Conservation (phyloP, 1,284 basidiomycete species). For the Schizophyllum amplum region DNA sequence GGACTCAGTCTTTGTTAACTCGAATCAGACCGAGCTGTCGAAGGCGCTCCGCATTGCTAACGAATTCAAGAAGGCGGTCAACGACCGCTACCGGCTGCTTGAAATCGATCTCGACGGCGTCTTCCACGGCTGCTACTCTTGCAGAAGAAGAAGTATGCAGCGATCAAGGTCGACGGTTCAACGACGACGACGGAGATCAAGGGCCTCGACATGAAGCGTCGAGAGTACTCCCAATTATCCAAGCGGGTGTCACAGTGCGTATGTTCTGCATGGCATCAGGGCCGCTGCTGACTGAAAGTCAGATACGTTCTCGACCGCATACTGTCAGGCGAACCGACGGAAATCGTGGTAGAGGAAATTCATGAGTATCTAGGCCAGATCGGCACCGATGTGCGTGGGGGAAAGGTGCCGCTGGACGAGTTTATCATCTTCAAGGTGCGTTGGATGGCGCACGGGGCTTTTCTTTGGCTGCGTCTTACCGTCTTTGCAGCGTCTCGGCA, state of each 20-base stretch:
- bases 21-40: constrained; percentile 81
- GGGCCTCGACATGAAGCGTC: constrained; percentile 97
- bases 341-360: constrained; percentile 85
- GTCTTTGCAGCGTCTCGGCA: constrained; percentile 69
- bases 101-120: constrained; percentile 97
- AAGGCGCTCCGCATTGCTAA: constrained; percentile 89
- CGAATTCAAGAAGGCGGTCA: constrained; percentile 93
- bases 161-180: constrained; percentile 80
- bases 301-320: constrained; percentile 89
- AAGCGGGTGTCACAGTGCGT: constrained; percentile 89
- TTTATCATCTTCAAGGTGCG: constrained; percentile 89
- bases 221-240: constrained; percentile 90
- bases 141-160: constrained; percentile 99
- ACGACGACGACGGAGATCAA: constrained; percentile 85
- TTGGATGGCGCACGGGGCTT: constrained; percentile 1
- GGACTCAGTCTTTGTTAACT: constrained; percentile 98
- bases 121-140: constrained; percentile 90
- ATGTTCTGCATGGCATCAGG: neutral
- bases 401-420: constrained; percentile 80
- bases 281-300: neutral
- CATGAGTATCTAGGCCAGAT: constrained; percentile 85
- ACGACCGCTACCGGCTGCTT: constrained; percentile 90
- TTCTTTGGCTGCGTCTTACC: constrained; percentile 2
- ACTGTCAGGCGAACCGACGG: constrained; percentile 86
- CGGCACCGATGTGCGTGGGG: constrained; percentile 69